These are phyloP conservation scores for Microdochium nivale DNA, from an alignment of 2,329 filamentous ascomycete genomes.

Conservation along the genomic window DNA sequence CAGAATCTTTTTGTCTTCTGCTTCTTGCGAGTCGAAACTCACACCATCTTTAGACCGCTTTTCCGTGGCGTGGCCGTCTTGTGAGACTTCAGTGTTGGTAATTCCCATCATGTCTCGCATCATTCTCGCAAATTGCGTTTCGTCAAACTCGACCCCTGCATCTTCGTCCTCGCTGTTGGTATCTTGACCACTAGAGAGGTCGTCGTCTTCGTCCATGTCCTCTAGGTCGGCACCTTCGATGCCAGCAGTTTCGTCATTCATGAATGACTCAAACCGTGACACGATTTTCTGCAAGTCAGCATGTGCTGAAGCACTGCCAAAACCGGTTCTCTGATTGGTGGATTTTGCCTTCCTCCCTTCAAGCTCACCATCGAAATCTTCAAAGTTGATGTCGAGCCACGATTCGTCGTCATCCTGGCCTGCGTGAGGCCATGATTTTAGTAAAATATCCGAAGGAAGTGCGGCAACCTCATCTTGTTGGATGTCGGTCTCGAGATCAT, in stretches of 20 bases:
- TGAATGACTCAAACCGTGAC: constrained; percentile 82
- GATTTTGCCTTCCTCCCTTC: constrained; percentile 33
- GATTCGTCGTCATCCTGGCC: constrained; percentile 70
- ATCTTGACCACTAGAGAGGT: constrained; percentile 40
- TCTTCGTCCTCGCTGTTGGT: constrained; percentile 58
- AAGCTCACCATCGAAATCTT: constrained; percentile 80
- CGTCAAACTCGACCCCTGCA: constrained; percentile 71
- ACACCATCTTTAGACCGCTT: constrained; percentile 1
- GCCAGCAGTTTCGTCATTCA: constrained; percentile 78
- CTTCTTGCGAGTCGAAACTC: constrained; percentile 15
- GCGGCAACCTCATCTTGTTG: constrained; percentile 54
- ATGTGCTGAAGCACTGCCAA: constrained; percentile 60
- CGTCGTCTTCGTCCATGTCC: constrained; percentile 62
- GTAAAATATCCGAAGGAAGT: constrained; percentile 67
- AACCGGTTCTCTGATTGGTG: constrained; percentile 24
- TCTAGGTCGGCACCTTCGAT: constrained; percentile 67
- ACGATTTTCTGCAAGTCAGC: constrained; percentile 85
- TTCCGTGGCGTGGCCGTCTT: constrained; percentile 1
- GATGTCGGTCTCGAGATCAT: constrained; percentile 46
- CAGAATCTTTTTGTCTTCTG: constrained; percentile 53
- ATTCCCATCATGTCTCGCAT: constrained; percentile 90
- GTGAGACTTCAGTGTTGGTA: constrained; percentile 13
- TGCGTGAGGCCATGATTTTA: constrained; percentile 55
- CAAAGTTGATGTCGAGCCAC: constrained; percentile 88
- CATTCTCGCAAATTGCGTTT: constrained; percentile 75